These are phyloP conservation scores for Arthroderma sp. DNA, from an alignment of 2,329 filamentous ascomycete species.

Conservation along the genomic window DNA sequence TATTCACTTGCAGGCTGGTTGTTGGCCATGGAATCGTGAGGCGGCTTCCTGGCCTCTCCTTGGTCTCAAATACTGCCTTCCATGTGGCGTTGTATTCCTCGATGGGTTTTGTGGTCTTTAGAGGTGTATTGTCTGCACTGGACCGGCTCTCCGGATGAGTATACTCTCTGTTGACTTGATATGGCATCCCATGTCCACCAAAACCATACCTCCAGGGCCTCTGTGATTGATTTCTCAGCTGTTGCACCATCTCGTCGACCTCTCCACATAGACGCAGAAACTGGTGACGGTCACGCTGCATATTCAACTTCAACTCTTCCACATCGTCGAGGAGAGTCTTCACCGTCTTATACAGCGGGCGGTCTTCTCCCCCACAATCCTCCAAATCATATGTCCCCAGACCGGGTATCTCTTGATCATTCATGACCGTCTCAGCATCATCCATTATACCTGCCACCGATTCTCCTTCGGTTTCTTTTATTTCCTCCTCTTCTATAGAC, in stretches of 20 bases:
- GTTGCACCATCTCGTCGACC: conserved; percentile 1
- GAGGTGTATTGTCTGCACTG: not conserved
- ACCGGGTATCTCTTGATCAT: not conserved
- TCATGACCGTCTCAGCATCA: not conserved
- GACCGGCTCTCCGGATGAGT: not conserved
- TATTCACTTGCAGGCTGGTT: not conserved
- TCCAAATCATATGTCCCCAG: not conserved
- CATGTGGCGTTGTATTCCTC: conserved; percentile 1
- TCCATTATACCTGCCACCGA: no score
- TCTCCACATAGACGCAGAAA: conserved; percentile 7
- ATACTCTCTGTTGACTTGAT: not conserved
- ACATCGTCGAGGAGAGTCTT: conserved; percentile 7
- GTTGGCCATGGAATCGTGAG: conserved; percentile 9
- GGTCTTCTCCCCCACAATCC: not conserved
- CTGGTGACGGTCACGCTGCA: conserved; percentile 8
- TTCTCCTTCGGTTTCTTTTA: not conserved
- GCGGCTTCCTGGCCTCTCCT: not conserved
- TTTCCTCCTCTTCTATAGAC: not conserved
- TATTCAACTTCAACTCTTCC: conserved; percentile 9
- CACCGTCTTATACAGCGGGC: not conserved
- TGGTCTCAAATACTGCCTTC: not conserved
- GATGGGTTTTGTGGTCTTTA: not conserved
- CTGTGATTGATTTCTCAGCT: not conserved
- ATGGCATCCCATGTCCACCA: not conserved
- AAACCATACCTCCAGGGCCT: not conserved